phyloP scores from a whole-genome alignment of 73 alveolate genomes.

The Uronychia binucleata region DNA sequence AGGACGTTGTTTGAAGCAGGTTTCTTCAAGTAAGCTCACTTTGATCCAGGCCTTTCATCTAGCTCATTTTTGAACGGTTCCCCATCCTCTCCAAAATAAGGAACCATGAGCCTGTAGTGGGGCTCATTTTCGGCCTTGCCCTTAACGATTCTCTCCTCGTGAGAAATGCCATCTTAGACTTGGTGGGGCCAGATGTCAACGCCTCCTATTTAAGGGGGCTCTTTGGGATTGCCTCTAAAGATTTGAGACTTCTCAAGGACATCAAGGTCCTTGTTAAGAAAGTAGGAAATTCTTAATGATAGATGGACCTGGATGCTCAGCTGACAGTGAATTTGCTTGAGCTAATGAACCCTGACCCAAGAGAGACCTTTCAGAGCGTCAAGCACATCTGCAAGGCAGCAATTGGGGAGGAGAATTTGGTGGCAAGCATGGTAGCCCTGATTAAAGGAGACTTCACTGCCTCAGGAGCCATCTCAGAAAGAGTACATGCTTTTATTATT shows the following conservation, averaged over 20 bases:
- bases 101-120: constrained; percentile 20
- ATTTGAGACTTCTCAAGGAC: constrained; percentile 15
- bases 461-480: background rate
- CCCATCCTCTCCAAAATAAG: constrained; percentile 1
- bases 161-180: background rate
- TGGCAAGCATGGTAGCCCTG: constrained; percentile 7
- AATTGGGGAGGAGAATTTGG: background rate
- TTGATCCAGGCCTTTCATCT: background rate
- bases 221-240: constrained; percentile 14
- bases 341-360: background rate
- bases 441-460: constrained; percentile 15
- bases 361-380: background rate
- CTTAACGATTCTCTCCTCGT: background rate
- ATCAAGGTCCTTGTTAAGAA: constrained; percentile 16
- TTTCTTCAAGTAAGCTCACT: constrained; percentile 7
- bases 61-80: background rate
- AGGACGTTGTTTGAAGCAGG: constrained; percentile 22
- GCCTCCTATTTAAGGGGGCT: constrained; percentile 2
- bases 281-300: background rate
- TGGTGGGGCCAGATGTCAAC: constrained; percentile 4
- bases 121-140: constrained; percentile 24
- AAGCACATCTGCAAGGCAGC: background rate
- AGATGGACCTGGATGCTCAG: background rate
- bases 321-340: background rate
- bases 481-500: background rate